Percentiles rank a stretch among this genome's conserved stretches.
These are phyloP conservation scores for Xylaria cubensis DNA, from an alignment of 495 filamentous ascomycete species.

Conservation along the genomic window DNA sequence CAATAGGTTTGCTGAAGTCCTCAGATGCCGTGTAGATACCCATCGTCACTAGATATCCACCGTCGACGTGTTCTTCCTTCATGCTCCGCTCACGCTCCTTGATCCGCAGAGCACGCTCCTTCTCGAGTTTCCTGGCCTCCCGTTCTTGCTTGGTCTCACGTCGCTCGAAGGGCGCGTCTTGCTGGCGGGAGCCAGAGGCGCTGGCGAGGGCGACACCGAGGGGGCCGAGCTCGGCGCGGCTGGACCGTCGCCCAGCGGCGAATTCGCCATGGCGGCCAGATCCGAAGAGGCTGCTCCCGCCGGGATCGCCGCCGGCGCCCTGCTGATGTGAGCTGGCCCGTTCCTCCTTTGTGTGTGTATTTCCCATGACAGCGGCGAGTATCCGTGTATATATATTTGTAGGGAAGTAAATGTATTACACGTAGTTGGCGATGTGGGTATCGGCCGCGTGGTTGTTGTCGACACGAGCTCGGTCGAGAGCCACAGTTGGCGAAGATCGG, in stretches of 20 bases:
- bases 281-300: slow-evolving; percentile 34
- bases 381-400: neutral
- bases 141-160: slow-evolving; percentile 91
- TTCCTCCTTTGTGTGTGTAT: slow-evolving; percentile 66
- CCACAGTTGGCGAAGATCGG: neutral
- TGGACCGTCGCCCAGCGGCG: slow-evolving; percentile 38
- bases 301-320: slow-evolving; percentile 41
- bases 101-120: slow-evolving; percentile 72
- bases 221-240: slow-evolving; percentile 38
- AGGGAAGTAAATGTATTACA: neutral
- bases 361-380: slow-evolving; percentile 55
- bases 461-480: slow-evolving; percentile 3
- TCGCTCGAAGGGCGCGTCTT: slow-evolving; percentile 55
- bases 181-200: slow-evolving; percentile 34
- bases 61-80: slow-evolving; percentile 91
- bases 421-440: neutral
- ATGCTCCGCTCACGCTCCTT: slow-evolving; percentile 93
- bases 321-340: slow-evolving; percentile 53
- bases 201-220: slow-evolving; percentile 34
- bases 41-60: slow-evolving; percentile 92
- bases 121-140: slow-evolving; percentile 83
- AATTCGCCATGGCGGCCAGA: slow-evolving; percentile 47
- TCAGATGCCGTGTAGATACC: slow-evolving; percentile 91
- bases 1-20: slow-evolving; percentile 89
- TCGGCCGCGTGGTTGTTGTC: neutral